A percentile compares a stretch with the other conserved stretches of the same genome.
Conservation (phyloP, 768 basidiomycete species). For the Rhizopogon roseolus region DNA sequence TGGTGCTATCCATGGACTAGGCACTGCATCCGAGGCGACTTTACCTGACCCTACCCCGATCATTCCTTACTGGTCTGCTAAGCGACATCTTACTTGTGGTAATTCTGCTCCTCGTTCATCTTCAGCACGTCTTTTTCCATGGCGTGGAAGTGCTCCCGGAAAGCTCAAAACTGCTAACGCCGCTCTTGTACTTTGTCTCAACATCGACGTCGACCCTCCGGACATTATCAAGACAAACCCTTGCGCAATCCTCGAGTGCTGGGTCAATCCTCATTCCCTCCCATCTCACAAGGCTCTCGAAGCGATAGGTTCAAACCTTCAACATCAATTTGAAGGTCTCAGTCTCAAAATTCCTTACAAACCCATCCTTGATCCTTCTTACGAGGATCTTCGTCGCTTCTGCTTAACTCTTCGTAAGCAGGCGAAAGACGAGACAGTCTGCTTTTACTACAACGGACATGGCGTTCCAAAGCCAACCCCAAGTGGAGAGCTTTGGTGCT, state of each 20-base stretch:
- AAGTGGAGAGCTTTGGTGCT: constrained; percentile 97
- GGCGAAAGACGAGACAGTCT: constrained; percentile 88
- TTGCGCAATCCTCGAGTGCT: constrained; percentile 91
- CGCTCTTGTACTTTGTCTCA: constrained; percentile 85
- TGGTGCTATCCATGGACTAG: constrained; percentile 31
- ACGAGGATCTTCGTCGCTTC: constrained; percentile 88
- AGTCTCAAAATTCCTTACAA: constrained; percentile 94
- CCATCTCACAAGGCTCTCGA: constrained; percentile 92
- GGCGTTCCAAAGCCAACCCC: constrained; percentile 96
- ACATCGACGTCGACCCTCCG: constrained; percentile 97
- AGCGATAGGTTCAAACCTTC: constrained; percentile 87
- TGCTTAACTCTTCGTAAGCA: constrained; percentile 79
- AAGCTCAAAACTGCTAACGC: constrained; percentile 92
- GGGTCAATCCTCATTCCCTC: constrained; percentile 94
- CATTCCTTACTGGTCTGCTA: constrained; percentile 81
- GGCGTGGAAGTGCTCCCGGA: constrained; percentile 76
- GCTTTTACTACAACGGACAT: constrained; percentile 98
- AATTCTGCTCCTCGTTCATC: constrained; percentile 73
- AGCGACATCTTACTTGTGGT: constrained; percentile 87
- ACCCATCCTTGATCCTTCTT: constrained; percentile 89
- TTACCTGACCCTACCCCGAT: constrained; percentile 48
- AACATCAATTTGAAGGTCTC: constrained; percentile 93
- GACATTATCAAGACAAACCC: constrained; percentile 97
- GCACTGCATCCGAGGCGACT: constrained; percentile 42
- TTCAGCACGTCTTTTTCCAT: constrained; percentile 61